A percentile compares a stretch with the other conserved stretches of the same genome.
These are phyloP conservation scores for Spiromastix sp. DNA, from an alignment of 2,329 filamentous ascomycete species.

Conservation along the genomic window DNA sequence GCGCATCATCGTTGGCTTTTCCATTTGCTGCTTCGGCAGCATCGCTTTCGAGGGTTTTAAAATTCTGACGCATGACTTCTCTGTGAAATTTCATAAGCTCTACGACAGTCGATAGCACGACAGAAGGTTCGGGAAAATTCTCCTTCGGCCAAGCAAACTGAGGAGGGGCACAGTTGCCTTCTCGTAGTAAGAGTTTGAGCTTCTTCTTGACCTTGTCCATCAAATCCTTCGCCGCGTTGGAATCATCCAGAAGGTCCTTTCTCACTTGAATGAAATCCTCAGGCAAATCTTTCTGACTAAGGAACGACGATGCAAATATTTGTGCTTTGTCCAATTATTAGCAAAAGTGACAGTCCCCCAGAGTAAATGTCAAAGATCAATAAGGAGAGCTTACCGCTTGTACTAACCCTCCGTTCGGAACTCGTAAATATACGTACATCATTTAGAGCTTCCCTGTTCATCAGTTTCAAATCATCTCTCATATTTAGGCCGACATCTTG, in stretches of 20 bases:
- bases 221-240: slow-evolving; percentile 95
- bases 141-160: slow-evolving; percentile 96
- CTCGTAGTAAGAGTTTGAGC: slow-evolving; percentile 80
- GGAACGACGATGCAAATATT: slow-evolving; percentile 85
- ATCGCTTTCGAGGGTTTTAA: slow-evolving; percentile 57
- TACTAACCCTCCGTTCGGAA: slow-evolving; percentile 86
- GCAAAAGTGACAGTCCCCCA: slow-evolving; percentile 1
- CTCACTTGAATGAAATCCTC: slow-evolving; percentile 81
- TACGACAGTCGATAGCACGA: slow-evolving; percentile 84
- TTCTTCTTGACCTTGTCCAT: slow-evolving; percentile 99
- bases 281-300: slow-evolving; percentile 74
- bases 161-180: slow-evolving; percentile 84
- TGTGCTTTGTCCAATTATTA: slow-evolving; percentile 48
- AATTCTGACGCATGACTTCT: slow-evolving; percentile 90
- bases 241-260: slow-evolving; percentile 92
- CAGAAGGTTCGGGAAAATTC: slow-evolving; percentile 85
- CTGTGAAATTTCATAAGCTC: slow-evolving; percentile 97
- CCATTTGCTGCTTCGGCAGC: slow-evolving; percentile 6
- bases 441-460: slow-evolving; percentile 85
- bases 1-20: slow-evolving; percentile 10
- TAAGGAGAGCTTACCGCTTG: slow-evolving; percentile 48
- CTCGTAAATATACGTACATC: slow-evolving; percentile 94
- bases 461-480: slow-evolving; percentile 83
- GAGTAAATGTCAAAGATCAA: neutral
- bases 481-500: slow-evolving; percentile 93